Base-by-base conservation (phyloP, 345 rosid species). In the Turritis glabra region DNA sequence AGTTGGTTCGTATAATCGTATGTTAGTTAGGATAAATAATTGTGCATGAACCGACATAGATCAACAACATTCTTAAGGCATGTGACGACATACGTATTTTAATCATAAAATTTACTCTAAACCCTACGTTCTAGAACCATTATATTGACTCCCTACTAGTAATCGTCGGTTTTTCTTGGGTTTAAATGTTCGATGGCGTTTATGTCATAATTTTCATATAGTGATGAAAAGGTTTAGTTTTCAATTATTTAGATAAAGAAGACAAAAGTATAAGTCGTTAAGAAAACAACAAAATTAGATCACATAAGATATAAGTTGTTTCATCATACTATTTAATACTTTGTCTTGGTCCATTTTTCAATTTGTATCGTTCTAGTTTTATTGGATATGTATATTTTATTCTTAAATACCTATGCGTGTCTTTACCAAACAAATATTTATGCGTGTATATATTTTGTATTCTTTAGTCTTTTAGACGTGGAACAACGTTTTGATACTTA, bases 11-110 rank as follows among this genome's bases (percentile, higher is more conserved):
- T 25, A 2, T 60, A 41, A 67, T 17, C 38, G 48, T 35, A 54
- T 74, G 27, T 32, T 30, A 52, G 58, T 40, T 35, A 55, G 67
- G 41, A 48, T 75, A 67, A 67, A 51, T 60, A 75, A 60, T 11
- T 68, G 74, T 68, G 69, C 69, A 68, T 68, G 74, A 75, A 68
- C 74, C 64, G 69, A 68, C 69, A 67, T 40, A 51, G 56, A 75
- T 68, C 22, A 68, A 8, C 62, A 75, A 67, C 79, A 75, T 67
- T 75, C 73, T 75, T 67, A 50, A 37, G 26, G 60, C 72, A 67
- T 74, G 60, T 66, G 72, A 58, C 35, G 29, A 47, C n/a, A n/a
- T 74, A 0, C 26, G 59, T 57, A 58, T 74, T 67, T 56, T 57
- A 47, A 10, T 72, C 6, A 46, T 15, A 27, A 1, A 47, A 30